Percentiles rank a stretch among this genome's conserved stretches.
Evolutionary conservation across 768 basidiomycete species (phyloP).

Genomic region (Strobilomyces confusus): DNA sequence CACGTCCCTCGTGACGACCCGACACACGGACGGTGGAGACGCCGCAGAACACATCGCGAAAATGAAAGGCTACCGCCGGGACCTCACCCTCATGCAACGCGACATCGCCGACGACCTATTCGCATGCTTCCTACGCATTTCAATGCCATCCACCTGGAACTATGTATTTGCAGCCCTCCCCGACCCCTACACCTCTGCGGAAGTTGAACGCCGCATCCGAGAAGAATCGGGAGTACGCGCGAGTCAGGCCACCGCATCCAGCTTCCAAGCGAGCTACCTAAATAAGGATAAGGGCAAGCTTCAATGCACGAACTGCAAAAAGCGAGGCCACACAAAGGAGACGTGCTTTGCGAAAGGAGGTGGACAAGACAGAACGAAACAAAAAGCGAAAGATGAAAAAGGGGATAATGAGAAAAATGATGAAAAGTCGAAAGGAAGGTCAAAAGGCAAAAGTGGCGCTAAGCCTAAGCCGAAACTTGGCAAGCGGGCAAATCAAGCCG

Average conservation of each 20-base stretch:
- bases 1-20: conserved; percentile 3
- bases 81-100: conserved; percentile 8
- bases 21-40: conserved; percentile 7
- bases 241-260: not conserved
- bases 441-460: not conserved
- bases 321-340: no score
- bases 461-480: not conserved
- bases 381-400: not conserved
- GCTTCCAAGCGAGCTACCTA: not conserved
- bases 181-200: conserved; percentile 6
- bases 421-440: not conserved
- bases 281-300: no score
- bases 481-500: not conserved
- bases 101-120: conserved; percentile 14
- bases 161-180: conserved; percentile 12
- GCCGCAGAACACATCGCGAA: conserved; percentile 6
- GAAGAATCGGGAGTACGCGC: not conserved
- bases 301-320: no score
- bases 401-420: not conserved
- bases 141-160: conserved; percentile 15
- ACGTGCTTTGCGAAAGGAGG: no score
- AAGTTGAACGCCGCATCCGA: conserved; percentile 3
- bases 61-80: conserved; percentile 11
- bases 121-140: conserved; percentile 16
- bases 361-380: no score